Evolutionary conservation across 225 moss, liverwort and hornwort species (phyloP).

Genomic region (Takakia lepidozioides): DNA sequence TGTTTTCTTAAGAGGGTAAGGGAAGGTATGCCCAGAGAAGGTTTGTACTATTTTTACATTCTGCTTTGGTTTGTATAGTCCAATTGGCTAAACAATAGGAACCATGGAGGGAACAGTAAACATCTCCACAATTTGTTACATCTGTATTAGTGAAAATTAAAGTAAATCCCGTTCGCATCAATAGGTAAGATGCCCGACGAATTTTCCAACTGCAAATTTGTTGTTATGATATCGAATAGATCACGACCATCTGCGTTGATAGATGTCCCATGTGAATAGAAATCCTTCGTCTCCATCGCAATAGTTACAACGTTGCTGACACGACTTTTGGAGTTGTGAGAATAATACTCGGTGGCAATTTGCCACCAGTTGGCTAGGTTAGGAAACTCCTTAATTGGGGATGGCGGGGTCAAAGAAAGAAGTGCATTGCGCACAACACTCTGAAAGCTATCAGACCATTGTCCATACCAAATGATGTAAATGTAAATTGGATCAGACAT

Average conservation of each 20-base stretch:
- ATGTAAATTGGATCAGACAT: constrained; percentile 8
- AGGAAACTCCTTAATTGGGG: constrained; percentile 1
- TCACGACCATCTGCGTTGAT: neutral
- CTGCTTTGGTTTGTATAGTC: no score
- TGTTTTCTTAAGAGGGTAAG: no score
- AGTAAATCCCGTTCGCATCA: neutral
- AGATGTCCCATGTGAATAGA: constrained; percentile 1
- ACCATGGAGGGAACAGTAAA: no score
- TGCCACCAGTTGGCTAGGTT: constrained; percentile 14
- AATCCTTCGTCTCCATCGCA: constrained; percentile 3
- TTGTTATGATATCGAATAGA: neutral
- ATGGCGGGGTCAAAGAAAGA: constrained; percentile 3
- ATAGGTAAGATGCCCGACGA: neutral
- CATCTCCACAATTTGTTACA: no score
- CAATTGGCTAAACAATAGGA: no score
- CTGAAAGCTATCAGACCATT: constrained; percentile 4
- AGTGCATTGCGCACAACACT: constrained; percentile 5
- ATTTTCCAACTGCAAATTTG: constrained; percentile 1
- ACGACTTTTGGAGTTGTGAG: neutral
- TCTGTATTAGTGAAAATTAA: neutral
- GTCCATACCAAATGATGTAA: constrained; percentile 16
- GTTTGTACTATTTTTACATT: no score
- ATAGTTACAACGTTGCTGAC: constrained; percentile 9
- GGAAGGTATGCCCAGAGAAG: no score
- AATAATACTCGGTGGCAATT: constrained; percentile 8